Percentiles rank a stretch among this genome's conserved stretches.
phyloP scores from a whole-genome alignment of 2,329 filamentous ascomycete species.

The Diaporthe nobilis region DNA sequence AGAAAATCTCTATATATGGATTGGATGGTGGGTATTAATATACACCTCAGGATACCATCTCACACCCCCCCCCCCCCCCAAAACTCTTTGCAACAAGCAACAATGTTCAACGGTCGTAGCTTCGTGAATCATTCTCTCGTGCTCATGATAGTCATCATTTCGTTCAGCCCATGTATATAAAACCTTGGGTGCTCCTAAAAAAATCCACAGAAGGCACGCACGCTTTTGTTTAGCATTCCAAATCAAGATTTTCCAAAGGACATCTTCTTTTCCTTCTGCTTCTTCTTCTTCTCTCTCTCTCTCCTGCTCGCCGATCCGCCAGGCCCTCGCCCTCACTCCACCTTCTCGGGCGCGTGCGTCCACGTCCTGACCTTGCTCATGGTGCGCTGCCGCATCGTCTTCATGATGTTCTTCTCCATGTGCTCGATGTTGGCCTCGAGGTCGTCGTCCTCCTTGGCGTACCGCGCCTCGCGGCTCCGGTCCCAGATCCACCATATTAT shows the following conservation, averaged over 20 bases:
- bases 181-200: neutral
- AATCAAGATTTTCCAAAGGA: neutral
- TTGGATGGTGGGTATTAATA: neutral
- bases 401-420: slow-evolving; percentile 72
- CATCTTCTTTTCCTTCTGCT: neutral
- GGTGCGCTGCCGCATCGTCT: slow-evolving; percentile 68
- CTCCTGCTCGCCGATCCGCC: neutral
- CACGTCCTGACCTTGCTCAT: slow-evolving; percentile 70
- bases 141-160: slow-evolving; percentile 27
- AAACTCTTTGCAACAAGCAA: neutral
- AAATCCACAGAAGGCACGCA: neutral
- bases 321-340: slow-evolving; percentile 12
- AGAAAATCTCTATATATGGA: neutral
- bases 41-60: neutral
- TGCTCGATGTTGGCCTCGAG: slow-evolving; percentile 68
- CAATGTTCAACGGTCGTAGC: slow-evolving; percentile 7
- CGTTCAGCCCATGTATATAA: slow-evolving; percentile 22
- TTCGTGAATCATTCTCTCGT: slow-evolving; percentile 34
- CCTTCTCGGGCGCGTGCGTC: slow-evolving; percentile 51
- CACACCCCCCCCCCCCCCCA: too few relatives aligned
- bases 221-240: slow-evolving; percentile 13
- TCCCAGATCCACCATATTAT: slow-evolving; percentile 69
- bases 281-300: neutral
- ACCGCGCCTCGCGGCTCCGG: slow-evolving; percentile 62
- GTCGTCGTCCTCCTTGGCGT: slow-evolving; percentile 63